These are phyloP conservation scores for Fusarium nanum DNA, from an alignment of 2,329 filamentous ascomycete genomes.

Conservation along the genomic window DNA sequence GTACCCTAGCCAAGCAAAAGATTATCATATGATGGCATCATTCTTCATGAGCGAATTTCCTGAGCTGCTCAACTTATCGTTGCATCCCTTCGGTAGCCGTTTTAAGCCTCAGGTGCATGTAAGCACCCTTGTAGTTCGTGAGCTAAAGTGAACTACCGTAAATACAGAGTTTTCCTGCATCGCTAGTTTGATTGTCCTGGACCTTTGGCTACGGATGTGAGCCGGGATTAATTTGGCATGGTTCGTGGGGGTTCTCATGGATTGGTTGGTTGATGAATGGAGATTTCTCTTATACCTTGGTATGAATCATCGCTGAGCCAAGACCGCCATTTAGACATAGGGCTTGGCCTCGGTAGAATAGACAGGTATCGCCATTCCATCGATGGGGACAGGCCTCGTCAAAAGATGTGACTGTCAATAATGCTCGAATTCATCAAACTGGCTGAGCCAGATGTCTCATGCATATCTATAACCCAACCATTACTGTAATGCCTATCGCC, in stretches of 20 bases:
- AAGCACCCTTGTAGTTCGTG: slow-evolving; percentile 23
- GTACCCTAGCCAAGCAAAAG: slow-evolving; percentile 1
- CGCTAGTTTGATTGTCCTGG: slow-evolving; percentile 12
- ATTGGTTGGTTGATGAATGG: neutral
- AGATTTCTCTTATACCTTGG: neutral
- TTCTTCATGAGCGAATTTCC: slow-evolving; percentile 36
- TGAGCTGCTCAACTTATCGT: neutral
- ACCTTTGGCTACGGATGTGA: neutral
- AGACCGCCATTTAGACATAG: neutral
- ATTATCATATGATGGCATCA: slow-evolving; percentile 31
- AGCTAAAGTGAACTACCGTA: slow-evolving; percentile 20
- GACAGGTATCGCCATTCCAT: neutral
- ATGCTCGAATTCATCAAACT: neutral
- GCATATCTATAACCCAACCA: slow-evolving; percentile 30
- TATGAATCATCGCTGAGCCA: neutral
- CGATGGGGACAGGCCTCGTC: too few species aligned
- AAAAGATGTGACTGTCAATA: neutral
- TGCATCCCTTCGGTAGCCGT: slow-evolving; percentile 19
- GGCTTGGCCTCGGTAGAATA: neutral
- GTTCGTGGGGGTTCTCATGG: slow-evolving; percentile 3
- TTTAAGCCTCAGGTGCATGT: slow-evolving; percentile 36
- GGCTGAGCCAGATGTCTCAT: slow-evolving; percentile 3
- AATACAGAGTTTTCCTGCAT: slow-evolving; percentile 3
- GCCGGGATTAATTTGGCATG: slow-evolving; percentile 19
- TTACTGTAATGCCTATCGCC: slow-evolving; percentile 14